A percentile compares a stretch with the other conserved stretches of the same genome.
Evolutionary conservation across 441 rosid species (phyloP).

Genomic region (Bruguiera hainesii): DNA sequence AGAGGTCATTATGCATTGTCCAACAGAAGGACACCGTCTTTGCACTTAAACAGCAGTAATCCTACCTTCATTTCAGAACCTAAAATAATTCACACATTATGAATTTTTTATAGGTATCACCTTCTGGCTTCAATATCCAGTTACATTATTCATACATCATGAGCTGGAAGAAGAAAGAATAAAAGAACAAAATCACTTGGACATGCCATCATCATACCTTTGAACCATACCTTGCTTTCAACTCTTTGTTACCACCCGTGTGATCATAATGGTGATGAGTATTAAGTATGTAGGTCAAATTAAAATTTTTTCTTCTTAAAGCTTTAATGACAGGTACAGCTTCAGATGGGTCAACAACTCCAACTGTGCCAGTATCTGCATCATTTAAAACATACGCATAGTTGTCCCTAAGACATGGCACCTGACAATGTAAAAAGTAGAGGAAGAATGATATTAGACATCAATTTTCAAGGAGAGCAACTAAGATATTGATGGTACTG

Average conservation of each 20-base stretch:
- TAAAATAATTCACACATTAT: background rate
- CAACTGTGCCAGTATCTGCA: conserved; percentile 93
- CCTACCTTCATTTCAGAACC: conserved; percentile 6
- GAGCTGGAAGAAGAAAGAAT: background rate
- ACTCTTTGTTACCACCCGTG: conserved; percentile 80
- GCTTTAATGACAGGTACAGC: conserved; percentile 82
- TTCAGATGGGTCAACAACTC: conserved; percentile 98
- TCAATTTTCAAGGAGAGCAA: background rate
- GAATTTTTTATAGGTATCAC: background rate
- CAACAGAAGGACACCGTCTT: background rate
- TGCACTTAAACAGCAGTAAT: background rate
- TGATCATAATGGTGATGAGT: conserved; percentile 95
- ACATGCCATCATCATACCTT: conserved; percentile 61
- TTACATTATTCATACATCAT: background rate
- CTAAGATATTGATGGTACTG: background rate
- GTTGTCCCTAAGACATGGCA: conserved; percentile 80
- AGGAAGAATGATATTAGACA: background rate
- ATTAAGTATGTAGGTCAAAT: conserved; percentile 83
- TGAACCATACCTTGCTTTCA: conserved; percentile 97
- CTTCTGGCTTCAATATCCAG: background rate
- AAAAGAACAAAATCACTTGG: conserved; percentile 4
- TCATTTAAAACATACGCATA: conserved; percentile 94
- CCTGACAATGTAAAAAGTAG: conserved; percentile 43
- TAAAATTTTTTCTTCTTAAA: conserved; percentile 64
- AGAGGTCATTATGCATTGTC: background rate